A percentile compares a stretch with the other conserved stretches of the same genome.
Evolutionary conservation across 2,329 filamentous ascomycete genomes (phyloP).

Genomic region (Neopestalotiopsis sp.): DNA sequence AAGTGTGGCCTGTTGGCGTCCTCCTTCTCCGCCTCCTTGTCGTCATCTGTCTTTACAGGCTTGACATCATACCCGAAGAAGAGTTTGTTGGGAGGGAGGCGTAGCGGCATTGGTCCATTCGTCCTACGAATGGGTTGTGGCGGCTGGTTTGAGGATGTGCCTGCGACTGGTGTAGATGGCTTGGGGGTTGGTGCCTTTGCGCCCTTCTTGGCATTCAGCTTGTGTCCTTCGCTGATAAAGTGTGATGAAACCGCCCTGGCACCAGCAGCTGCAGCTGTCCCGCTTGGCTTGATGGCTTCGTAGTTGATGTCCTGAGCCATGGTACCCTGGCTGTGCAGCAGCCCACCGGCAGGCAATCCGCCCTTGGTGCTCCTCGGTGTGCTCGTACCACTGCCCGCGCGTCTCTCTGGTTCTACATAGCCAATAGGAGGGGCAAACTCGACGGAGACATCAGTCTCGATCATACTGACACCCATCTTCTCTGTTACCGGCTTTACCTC

Average conservation of each 20-base stretch:
- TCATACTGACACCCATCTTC: slow-evolving; percentile 88
- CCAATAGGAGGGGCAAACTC: slow-evolving; percentile 95
- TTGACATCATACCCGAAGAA: slow-evolving; percentile 97
- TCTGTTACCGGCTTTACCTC: slow-evolving; percentile 88
- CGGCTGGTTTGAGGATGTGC: slow-evolving; percentile 50
- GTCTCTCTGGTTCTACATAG: slow-evolving; percentile 84
- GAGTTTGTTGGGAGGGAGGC: slow-evolving; percentile 85
- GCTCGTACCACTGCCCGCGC: slow-evolving; percentile 74
- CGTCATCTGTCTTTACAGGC: slow-evolving; percentile 80
- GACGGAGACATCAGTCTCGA: slow-evolving; percentile 95
- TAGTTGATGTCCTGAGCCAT: slow-evolving; percentile 99
- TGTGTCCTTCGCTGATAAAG: slow-evolving; percentile 81
- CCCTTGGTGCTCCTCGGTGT: slow-evolving; percentile 75
- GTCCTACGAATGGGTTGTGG: slow-evolving; percentile 51
- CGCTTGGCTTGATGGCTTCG: slow-evolving; percentile 81
- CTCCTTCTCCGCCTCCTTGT: slow-evolving; percentile 70
- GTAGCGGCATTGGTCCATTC: slow-evolving; percentile 85
- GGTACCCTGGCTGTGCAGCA: slow-evolving; percentile 82
- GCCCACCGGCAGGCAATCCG: slow-evolving; percentile 72
- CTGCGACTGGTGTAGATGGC: slow-evolving; percentile 73
- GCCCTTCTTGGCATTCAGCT: slow-evolving; percentile 81
- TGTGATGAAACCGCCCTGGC: slow-evolving; percentile 62
- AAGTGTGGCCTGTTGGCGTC: slow-evolving; percentile 76
- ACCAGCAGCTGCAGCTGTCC: slow-evolving; percentile 66
- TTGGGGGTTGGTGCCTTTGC: slow-evolving; percentile 78